phyloP scores from a whole-genome alignment of 176 grass and related monocot genomes.

The Guadua angustifolia region DNA sequence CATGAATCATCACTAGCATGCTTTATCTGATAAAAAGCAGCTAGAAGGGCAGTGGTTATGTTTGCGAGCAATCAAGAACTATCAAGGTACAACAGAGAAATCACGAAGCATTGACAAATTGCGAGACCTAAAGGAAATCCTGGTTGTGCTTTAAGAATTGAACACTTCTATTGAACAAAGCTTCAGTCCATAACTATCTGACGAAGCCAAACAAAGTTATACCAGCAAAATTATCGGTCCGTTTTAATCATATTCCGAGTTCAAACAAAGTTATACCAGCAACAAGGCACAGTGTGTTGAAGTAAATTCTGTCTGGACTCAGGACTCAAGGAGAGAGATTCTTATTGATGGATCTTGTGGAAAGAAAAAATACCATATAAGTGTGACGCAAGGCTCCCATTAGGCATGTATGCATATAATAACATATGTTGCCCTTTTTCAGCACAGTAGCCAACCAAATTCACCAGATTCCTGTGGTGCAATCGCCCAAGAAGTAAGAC shows the following conservation, averaged over 20 bases:
- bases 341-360: slow-evolving; percentile 18
- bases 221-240: neutral
- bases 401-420: slow-evolving; percentile 96
- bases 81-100: slow-evolving; percentile 37
- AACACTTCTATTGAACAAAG: too few species aligned
- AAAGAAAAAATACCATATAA: slow-evolving; percentile 77
- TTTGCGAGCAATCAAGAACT: slow-evolving; percentile 13
- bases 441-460: slow-evolving; percentile 96
- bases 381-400: slow-evolving; percentile 89
- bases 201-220: too few species aligned
- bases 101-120: slow-evolving; percentile 3
- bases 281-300: slow-evolving; percentile 2
- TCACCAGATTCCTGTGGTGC: slow-evolving; percentile 96
- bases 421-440: slow-evolving; percentile 92
- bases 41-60: neutral
- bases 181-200: too few species aligned
- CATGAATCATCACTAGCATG: slow-evolving; percentile 8
- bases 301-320: slow-evolving; percentile 14
- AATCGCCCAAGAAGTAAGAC: slow-evolving; percentile 90
- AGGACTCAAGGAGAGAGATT: neutral
- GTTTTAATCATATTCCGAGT: neutral
- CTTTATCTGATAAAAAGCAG: slow-evolving; percentile 35
- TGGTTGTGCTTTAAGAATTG: slow-evolving; percentile 11
- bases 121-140: neutral
- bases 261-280: neutral